Evolutionary conservation across 805 yeast genomes (phyloP), one percentile per base, ranked within the genome.

Genomic region (Suhomyces xylopsoci): DNA sequence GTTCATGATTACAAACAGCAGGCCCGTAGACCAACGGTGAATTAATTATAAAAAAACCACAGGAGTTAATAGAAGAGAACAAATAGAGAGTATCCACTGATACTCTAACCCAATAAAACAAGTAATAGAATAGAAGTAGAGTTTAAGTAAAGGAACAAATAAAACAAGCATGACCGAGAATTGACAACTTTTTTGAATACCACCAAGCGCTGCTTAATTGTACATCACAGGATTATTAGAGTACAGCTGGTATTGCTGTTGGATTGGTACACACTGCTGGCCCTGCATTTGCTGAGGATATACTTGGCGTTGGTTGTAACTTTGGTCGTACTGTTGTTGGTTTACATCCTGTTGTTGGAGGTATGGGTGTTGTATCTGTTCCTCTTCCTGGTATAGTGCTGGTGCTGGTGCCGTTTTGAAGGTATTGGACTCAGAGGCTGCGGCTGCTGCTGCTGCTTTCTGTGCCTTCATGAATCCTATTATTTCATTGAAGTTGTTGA

Each of bases 401-500:
- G 45, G 36, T 7, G 36, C 36, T 32, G 36, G 36, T 7, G 19
- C 45, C n/a, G 7, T 6, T 5, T 24, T 17, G 30, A n/a, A 14
- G 17, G 30, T 19, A 30, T 20, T 20, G 15, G 45, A 14, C 2
- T 42, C 30, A 17, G 42, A 38, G n/a, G 45, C 45, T 22, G 45
- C 45, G 10, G 45, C 45, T 14, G 24, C 41, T 0, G 34, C 44
- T 41, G 45, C 47, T 34, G 45, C 44, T 12, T 50, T 47, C 25
- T 45, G 51, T 7, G 48, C 51, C 45, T 52, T 52, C 55, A 55
- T 52, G 38, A 44, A 50, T 30, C 49, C 49, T 7, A 55, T 50
- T n/a, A 55, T 50, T 47, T 55, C 58, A 45, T 55, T 53, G 47
- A 49, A 53, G 52, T 53, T 51, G 49, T 56, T 56, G 51, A 54